Percentiles rank a stretch among this genome's conserved stretches.
Evolutionary conservation across 2,329 filamentous ascomycete species (phyloP).

Genomic region (Elsinoe batatas): DNA sequence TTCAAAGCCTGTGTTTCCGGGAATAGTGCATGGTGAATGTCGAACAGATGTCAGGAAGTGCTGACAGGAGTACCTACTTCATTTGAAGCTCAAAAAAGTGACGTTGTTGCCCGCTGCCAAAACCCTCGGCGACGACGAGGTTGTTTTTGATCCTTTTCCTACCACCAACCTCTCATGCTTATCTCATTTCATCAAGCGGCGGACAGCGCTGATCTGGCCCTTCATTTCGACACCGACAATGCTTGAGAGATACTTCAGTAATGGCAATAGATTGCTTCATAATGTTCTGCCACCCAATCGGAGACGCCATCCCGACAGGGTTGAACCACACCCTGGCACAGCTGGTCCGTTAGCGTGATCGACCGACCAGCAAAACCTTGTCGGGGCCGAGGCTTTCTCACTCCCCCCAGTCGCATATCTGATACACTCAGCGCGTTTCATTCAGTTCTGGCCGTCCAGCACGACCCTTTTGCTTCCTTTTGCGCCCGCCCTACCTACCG

Average conservation of each 20-base stretch:
- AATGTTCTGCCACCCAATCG: not conserved
- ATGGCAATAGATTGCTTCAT: not conserved
- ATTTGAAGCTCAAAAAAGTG: not conserved
- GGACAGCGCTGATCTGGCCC: too few relatives aligned
- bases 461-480: conserved; percentile 1
- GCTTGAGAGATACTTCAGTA: too few relatives aligned
- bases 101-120: not conserved
- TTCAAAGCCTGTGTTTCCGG: not conserved
- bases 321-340: not conserved
- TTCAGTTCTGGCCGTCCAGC: not conserved
- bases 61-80: not conserved
- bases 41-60: not conserved
- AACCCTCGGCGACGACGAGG: conserved; percentile 5
- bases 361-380: not conserved
- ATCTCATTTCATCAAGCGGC: not conserved
- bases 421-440: conserved; percentile 8
- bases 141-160: not conserved
- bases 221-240: too few relatives aligned
- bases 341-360: not conserved
- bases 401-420: not conserved
- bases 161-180: not conserved
- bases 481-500: not conserved
- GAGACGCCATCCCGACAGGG: not conserved
- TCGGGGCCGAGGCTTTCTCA: conserved; percentile 8
- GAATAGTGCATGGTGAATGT: not conserved